phyloP scores from a whole-genome alignment of 495 filamentous ascomycete genomes.

The Hyaloscypha hepaticicola region DNA sequence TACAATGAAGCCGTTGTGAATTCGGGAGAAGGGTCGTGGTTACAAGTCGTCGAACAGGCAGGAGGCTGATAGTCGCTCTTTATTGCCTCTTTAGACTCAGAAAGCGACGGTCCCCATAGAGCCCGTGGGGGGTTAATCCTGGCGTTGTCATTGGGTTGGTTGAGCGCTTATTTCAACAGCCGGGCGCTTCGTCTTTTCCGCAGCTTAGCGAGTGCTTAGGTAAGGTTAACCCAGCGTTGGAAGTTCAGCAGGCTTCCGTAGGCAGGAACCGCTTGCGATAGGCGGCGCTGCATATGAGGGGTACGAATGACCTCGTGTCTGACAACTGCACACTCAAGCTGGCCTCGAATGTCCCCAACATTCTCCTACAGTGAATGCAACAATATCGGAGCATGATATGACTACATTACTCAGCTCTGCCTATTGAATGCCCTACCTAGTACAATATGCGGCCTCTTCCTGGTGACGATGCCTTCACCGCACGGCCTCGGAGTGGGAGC shows the following conservation, averaged over 20 bases:
- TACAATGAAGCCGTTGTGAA: constrained; percentile 32
- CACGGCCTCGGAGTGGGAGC: constrained; percentile 35
- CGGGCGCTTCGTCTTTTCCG: background rate
- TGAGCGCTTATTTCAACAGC: background rate
- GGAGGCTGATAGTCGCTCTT: background rate
- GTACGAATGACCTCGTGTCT: background rate
- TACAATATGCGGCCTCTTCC: constrained; percentile 40
- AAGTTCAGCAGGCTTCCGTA: background rate
- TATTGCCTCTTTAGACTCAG: background rate
- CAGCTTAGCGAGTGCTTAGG: background rate
- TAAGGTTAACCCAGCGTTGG: background rate
- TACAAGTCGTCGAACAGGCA: background rate
- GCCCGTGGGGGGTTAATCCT: background rate
- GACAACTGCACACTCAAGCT: background rate
- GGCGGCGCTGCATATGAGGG: background rate
- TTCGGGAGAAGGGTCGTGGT: background rate
- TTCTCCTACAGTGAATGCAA: background rate
- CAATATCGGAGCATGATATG: constrained; percentile 9
- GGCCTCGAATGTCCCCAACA: background rate
- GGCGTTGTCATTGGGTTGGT: background rate
- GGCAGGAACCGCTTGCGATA: background rate
- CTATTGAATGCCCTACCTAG: background rate
- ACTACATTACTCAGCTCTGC: background rate
- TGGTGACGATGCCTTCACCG: constrained; percentile 38
- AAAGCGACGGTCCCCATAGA: background rate